Conservation (phyloP, 306 rosid species). For the Adenanthera pavonina region DNA sequence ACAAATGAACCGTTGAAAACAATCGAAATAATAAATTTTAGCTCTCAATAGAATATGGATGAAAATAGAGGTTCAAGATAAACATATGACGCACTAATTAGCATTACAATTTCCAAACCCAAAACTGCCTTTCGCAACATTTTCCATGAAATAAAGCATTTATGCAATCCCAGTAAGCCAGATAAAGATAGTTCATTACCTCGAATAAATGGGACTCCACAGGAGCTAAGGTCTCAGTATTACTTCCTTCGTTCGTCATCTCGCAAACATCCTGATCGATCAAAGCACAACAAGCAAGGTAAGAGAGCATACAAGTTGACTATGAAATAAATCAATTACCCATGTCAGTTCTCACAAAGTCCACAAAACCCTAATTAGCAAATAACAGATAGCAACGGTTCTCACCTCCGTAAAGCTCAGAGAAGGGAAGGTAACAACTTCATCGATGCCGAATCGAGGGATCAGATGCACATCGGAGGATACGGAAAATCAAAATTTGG, state of each 20-base stretch:
- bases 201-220: conserved; percentile 64
- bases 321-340: background rate
- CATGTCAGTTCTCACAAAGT: conserved; percentile 24
- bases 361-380: conserved; percentile 67
- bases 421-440: background rate
- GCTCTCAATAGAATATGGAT: conserved; percentile 25
- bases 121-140: conserved; percentile 6
- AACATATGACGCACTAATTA: background rate
- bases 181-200: conserved; percentile 50
- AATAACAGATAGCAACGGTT: conserved; percentile 30
- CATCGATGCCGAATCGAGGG: conserved; percentile 29
- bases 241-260: conserved; percentile 81
- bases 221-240: conserved; percentile 71
- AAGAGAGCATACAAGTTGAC: conserved; percentile 4
- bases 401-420: conserved; percentile 53
- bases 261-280: conserved; percentile 52
- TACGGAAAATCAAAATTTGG: conserved; percentile 47
- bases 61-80: conserved; percentile 7
- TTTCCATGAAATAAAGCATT: background rate
- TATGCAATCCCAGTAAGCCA: background rate
- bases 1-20: conserved; percentile 8
- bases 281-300: conserved; percentile 32
- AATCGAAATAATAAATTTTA: conserved; percentile 5
- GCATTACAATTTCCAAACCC: conserved; percentile 30
- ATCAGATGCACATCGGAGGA: conserved; percentile 44